Evolutionary conservation across 2,329 filamentous ascomycete genomes (phyloP).

Genomic region (Aspergillus ochraceoroseus): DNA sequence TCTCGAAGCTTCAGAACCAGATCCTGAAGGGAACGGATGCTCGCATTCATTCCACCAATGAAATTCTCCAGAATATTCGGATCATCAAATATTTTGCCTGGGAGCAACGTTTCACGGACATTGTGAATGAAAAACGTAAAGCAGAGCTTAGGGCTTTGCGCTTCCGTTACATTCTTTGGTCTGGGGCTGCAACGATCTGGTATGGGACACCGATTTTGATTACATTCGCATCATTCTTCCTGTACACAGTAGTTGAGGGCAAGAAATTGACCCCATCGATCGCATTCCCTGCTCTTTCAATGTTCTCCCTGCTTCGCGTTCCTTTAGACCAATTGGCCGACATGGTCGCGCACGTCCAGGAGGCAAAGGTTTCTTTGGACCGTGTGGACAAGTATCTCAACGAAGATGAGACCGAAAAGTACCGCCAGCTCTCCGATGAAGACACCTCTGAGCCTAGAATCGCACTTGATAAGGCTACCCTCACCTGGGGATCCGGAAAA

Average conservation of each 20-base stretch:
- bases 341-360: conserved; percentile 97
- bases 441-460: conserved; percentile 70
- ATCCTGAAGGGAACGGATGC: conserved; percentile 94
- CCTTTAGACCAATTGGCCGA: conserved; percentile 94
- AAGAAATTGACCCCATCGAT: conserved; percentile 87
- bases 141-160: conserved; percentile 74
- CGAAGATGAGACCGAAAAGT: conserved; percentile 96
- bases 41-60: conserved; percentile 92
- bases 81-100: conserved; percentile 99
- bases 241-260: conserved; percentile 85
- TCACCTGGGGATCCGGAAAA: conserved; percentile 70
- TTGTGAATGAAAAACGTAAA: conserved; percentile 82
- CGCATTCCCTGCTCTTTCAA: conserved; percentile 90
- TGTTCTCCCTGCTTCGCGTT: conserved; percentile 89
- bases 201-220: conserved; percentile 93
- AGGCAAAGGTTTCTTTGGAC: conserved; percentile 93
- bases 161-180: conserved; percentile 84
- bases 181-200: conserved; percentile 87
- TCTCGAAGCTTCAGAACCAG: conserved; percentile 78
- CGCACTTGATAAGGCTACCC: conserved; percentile 76
- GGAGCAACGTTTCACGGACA: conserved; percentile 82
- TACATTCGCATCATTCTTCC: conserved; percentile 90
- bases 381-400: conserved; percentile 90
- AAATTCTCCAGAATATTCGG: conserved; percentile 92
- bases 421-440: conserved; percentile 70